Conservation (phyloP, 1,284 basidiomycete species). For the Pseudozyma hubeiensis region DNA sequence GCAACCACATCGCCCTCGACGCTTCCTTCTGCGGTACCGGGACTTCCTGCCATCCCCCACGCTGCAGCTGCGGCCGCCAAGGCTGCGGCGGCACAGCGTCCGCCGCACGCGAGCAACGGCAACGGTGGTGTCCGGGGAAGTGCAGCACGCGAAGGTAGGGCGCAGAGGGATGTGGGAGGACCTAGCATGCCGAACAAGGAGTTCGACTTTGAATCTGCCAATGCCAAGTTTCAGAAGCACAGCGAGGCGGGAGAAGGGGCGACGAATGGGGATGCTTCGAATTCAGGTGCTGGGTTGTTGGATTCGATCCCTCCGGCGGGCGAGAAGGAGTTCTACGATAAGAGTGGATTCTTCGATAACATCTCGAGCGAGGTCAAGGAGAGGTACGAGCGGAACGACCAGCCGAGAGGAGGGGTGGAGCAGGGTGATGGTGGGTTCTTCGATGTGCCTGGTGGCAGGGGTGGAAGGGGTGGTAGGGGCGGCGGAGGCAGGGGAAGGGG, state of each 20-base stretch:
- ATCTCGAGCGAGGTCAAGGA: conserved; percentile 66
- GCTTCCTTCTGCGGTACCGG: conserved; percentile 29
- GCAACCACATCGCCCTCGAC: conserved; percentile 31
- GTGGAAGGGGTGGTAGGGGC: conserved; percentile 32
- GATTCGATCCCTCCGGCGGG: conserved; percentile 60
- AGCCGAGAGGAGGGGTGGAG: neutral
- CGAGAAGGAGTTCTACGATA: conserved; percentile 64
- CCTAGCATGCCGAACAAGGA: conserved; percentile 55
- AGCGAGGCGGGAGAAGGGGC: conserved; percentile 8
- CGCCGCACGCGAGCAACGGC: neutral
- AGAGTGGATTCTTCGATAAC: conserved; percentile 67
- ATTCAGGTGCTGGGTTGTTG: conserved; percentile 27
- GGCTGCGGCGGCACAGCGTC: conserved; percentile 29
- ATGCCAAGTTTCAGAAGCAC: conserved; percentile 65
- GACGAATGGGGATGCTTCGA: conserved; percentile 1
- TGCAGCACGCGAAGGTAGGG: neutral
- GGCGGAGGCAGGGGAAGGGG: conserved; percentile 48
- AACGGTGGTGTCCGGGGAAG: neutral
- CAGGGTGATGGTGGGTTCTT: conserved; percentile 20
- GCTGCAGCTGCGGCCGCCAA: conserved; percentile 50
- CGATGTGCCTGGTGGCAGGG: conserved; percentile 22
- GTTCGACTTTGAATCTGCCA: conserved; percentile 66
- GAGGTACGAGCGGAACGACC: conserved; percentile 47
- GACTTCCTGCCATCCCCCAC: conserved; percentile 54
- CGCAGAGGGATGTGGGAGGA: conserved; percentile 16